These are phyloP conservation scores for Penicillium crystallinum DNA, from an alignment of 495 filamentous ascomycete genomes.

Conservation along the genomic window DNA sequence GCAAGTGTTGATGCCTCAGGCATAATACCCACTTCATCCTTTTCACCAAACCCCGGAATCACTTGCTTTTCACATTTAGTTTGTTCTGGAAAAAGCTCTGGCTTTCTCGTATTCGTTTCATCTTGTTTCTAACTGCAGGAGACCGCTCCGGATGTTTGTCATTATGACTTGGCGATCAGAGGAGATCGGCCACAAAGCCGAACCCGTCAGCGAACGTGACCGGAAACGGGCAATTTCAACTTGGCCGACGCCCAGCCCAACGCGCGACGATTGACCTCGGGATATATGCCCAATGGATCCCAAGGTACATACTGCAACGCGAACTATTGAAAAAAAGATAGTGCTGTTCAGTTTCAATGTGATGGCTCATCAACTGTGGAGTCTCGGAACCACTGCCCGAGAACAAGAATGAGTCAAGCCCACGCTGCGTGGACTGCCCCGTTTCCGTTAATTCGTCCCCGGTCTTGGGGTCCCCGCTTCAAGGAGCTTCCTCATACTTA, in stretches of 20 bases:
- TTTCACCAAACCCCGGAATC: too few species aligned
- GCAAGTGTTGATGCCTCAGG: too few species aligned
- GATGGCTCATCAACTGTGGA: conserved; percentile 4
- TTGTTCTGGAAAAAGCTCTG: too few species aligned
- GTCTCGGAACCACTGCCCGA: conserved; percentile 7
- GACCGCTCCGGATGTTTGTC: neutral
- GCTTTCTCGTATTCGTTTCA: too few species aligned
- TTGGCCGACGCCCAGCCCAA: neutral
- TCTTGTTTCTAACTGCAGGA: neutral
- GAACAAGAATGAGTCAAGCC: conserved; percentile 4
- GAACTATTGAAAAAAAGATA: too few species aligned
- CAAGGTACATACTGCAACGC: too few species aligned
- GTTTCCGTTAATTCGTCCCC: conserved; percentile 1
- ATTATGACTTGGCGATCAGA: conserved; percentile 1
- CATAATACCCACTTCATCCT: too few species aligned
- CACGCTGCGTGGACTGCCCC: conserved; percentile 2
- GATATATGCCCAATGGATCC: neutral
- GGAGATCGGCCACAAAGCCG: conserved; percentile 17
- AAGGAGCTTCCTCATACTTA: neutral
- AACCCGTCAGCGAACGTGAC: conserved; percentile 7
- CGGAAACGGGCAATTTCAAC: conserved; percentile 5
- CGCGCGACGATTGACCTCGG: neutral
- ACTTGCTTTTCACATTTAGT: too few species aligned
- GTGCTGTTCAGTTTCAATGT: too few species aligned
- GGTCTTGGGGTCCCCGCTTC: conserved; percentile 8